Evolutionary conservation across 2,329 filamentous ascomycete genomes (phyloP).

Genomic region (Fusarium albidum): DNA sequence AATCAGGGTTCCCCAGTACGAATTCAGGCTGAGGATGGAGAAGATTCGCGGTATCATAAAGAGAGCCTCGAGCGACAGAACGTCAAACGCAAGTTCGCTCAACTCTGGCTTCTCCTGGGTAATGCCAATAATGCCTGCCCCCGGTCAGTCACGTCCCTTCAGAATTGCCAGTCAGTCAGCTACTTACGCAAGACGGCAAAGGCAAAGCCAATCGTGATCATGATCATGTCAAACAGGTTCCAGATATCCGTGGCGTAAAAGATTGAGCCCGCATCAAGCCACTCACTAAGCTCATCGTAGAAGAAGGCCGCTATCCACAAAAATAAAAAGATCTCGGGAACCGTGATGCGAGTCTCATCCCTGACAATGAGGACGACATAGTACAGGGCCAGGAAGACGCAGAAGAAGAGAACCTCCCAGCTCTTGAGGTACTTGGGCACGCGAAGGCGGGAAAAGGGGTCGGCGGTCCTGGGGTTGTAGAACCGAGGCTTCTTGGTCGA

Average conservation of each 20-base stretch:
- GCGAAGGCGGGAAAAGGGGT: slow-evolving; percentile 77
- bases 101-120: slow-evolving; percentile 65
- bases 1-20: slow-evolving; percentile 90
- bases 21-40: slow-evolving; percentile 84
- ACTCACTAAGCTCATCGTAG: slow-evolving; percentile 87
- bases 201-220: slow-evolving; percentile 74
- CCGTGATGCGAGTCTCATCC: slow-evolving; percentile 70
- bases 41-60: slow-evolving; percentile 91
- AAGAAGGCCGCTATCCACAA: slow-evolving; percentile 88
- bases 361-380: slow-evolving; percentile 85
- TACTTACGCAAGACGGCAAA: slow-evolving; percentile 77
- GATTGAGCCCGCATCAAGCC: slow-evolving; percentile 83
- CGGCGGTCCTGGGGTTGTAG: slow-evolving; percentile 73
- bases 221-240: slow-evolving; percentile 77
- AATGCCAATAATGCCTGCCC: slow-evolving; percentile 44
- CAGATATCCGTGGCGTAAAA: slow-evolving; percentile 88
- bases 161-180: neutral
- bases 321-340: slow-evolving; percentile 77
- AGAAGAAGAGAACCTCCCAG: slow-evolving; percentile 85
- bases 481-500: slow-evolving; percentile 79
- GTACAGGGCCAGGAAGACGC: slow-evolving; percentile 79
- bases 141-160: slow-evolving; percentile 4
- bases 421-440: slow-evolving; percentile 87
- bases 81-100: slow-evolving; percentile 85
- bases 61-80: slow-evolving; percentile 87